Evolutionary conservation across 495 filamentous ascomycete species (phyloP), one percentile per base, ranked within the genome.

Genomic region (Xylaria scruposa): DNA sequence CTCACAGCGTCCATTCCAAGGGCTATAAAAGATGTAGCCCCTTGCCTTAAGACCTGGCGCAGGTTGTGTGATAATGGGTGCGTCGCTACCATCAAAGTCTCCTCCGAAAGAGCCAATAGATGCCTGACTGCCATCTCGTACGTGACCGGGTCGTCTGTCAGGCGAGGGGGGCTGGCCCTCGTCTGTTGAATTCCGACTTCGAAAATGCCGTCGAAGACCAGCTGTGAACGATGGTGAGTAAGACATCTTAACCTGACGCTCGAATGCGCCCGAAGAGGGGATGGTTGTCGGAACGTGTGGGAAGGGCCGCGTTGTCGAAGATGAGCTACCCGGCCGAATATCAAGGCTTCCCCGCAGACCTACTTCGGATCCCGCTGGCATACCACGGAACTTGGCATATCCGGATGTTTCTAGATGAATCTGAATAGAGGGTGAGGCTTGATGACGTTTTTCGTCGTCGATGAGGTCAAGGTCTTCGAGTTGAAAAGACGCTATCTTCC

Each of bases 1-100:
- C 65, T 94, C 92, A 81, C 94, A 97, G 33, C 84, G 86, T 21
- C 93, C 92, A 67, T 92, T 87, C 94, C 94, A 97, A 0, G 94
- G 94, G n/a, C 90, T 93, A 49, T 85, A 77, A 79, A 97, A 97
- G 15, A 88, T 80, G 80, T 90, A 92, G 8, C 83, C 85, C 56
- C 83, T 83, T 12, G 85, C 81, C 59, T 80, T 81, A 8, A 85
- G 73, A 0, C 84, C 84, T 0, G 83, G 83, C 0, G 84, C 83
- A 0, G 85, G 83, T 9, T 82, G 78, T 1, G 83, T 84, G 59
- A 83, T 81, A 2, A 82, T 62, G 4, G 80, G 71, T 7, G 76
- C 72, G 5, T 74, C 70, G 68, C 72, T 72, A 4, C 74, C 78
- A 40, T 81, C 81, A 13, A 78, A 77, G 0, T 75, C 72, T 5